Conservation (phyloP, 2,329 filamentous ascomycete species). For the Furcasterigmium furcatum region DNA sequence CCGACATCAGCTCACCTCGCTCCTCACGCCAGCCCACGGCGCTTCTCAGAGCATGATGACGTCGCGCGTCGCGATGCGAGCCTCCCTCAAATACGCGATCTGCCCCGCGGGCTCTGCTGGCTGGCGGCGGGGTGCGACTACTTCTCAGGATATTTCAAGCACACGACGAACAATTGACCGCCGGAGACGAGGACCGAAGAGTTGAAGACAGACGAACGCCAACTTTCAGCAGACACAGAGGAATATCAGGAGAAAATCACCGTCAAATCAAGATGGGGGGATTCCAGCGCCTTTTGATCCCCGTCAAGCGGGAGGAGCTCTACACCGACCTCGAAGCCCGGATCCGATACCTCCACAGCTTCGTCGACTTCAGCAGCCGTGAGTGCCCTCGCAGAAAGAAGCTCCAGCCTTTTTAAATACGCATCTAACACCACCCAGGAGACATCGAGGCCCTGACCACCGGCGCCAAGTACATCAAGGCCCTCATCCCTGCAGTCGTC, state of each 20-base stretch:
- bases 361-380: constrained; percentile 73
- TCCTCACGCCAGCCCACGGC: neutral
- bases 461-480: constrained; percentile 74
- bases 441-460: constrained; percentile 69
- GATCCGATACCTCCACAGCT: constrained; percentile 70
- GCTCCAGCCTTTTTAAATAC: neutral
- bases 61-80: neutral
- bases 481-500: constrained; percentile 78
- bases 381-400: constrained; percentile 25
- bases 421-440: constrained; percentile 37
- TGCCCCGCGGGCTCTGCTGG: neutral
- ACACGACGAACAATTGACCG: neutral
- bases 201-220: neutral
- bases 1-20: constrained; percentile 3
- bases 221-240: neutral
- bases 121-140: neutral
- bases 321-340: constrained; percentile 69
- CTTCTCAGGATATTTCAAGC: neutral
- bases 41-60: constrained; percentile 10
- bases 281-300: constrained; percentile 35
- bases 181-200: neutral
- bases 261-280: constrained; percentile 6
- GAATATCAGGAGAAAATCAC: neutral
- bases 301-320: constrained; percentile 67
- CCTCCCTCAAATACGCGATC: constrained; percentile 8